Conservation (phyloP, 768 basidiomycete species). For the Mycena filopes region DNA sequence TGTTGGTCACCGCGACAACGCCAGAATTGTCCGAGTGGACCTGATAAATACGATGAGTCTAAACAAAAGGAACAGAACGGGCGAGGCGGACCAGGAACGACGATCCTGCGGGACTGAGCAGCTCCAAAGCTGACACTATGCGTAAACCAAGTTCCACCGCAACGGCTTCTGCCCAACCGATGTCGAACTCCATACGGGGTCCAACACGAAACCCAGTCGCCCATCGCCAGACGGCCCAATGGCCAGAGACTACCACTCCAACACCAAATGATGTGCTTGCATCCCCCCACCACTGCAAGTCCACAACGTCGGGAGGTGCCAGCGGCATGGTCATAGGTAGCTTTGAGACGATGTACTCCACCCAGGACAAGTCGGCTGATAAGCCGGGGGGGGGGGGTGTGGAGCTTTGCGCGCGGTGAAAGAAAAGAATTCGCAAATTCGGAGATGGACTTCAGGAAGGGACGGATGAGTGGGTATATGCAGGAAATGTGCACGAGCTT, state of each 20-base stretch:
- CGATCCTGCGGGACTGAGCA: constrained; percentile 8
- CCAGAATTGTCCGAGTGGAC: constrained; percentile 49
- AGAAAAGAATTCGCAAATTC: constrained; percentile 36
- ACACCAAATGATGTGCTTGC: constrained; percentile 49
- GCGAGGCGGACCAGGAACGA: constrained; percentile 27
- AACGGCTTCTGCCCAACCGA: constrained; percentile 53
- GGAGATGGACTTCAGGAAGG: constrained; percentile 37
- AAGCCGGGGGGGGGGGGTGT: constrained; percentile 22
- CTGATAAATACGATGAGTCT: not conserved
- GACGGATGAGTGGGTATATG: constrained; percentile 40
- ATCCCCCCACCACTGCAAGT: constrained; percentile 49
- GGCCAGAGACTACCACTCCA: constrained; percentile 39
- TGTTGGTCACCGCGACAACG: constrained; percentile 41
- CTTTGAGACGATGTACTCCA: constrained; percentile 22
- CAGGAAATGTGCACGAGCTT: constrained; percentile 44
- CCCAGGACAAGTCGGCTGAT: constrained; percentile 39
- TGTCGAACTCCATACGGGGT: constrained; percentile 39
- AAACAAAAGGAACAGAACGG: not conserved
- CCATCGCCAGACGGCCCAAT: constrained; percentile 45
- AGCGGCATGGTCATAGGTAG: constrained; percentile 37
- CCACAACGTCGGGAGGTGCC: constrained; percentile 12
- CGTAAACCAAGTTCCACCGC: constrained; percentile 48
- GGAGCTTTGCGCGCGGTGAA: constrained; percentile 26
- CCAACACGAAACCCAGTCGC: constrained; percentile 42
- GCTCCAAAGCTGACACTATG: constrained; percentile 12